Percentiles rank a stretch among this genome's conserved stretches.
phyloP scores from a whole-genome alignment of 805 yeast genomes.

The Ogataea methylovora region DNA sequence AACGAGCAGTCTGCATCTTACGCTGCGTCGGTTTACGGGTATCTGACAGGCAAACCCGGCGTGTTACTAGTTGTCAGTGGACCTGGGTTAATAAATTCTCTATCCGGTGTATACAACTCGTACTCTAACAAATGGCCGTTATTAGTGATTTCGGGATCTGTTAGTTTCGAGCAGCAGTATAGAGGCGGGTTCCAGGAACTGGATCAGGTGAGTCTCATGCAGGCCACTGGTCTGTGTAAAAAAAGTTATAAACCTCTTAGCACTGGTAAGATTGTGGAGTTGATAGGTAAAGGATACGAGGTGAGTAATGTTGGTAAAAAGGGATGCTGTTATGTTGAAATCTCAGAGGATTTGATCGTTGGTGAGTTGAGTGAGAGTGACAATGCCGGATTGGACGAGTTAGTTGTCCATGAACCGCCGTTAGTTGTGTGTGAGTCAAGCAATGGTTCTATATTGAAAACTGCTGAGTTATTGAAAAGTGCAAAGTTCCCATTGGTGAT shows the following conservation, averaged over 20 bases:
- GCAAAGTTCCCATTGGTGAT: constrained; percentile 46
- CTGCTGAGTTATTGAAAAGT: constrained; percentile 24
- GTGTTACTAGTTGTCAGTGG: constrained; percentile 69
- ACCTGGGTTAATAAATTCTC: constrained; percentile 63
- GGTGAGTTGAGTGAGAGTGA: too few species aligned
- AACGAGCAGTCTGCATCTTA: constrained; percentile 72
- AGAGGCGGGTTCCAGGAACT: constrained; percentile 69
- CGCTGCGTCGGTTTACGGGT: constrained; percentile 69
- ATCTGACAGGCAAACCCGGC: constrained; percentile 56
- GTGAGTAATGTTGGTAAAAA: constrained; percentile 41
- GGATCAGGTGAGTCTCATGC: constrained; percentile 49
- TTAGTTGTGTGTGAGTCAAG: too few species aligned
- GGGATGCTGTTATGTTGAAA: constrained; percentile 56
- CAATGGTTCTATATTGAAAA: too few species aligned
- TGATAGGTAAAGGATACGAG: constrained; percentile 41
- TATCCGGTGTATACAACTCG: constrained; percentile 62
- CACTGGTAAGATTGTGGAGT: constrained; percentile 26
- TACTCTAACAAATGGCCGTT: constrained; percentile 58
- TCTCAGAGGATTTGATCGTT: constrained; percentile 55
- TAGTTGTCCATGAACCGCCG: too few species aligned
- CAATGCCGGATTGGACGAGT: too few species aligned
- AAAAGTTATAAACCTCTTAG: constrained; percentile 30
- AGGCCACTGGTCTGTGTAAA: constrained; percentile 35
- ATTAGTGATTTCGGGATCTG: constrained; percentile 57
- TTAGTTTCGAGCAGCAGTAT: constrained; percentile 37